These are phyloP conservation scores for Fusarium longipes DNA, from an alignment of 2,329 filamentous ascomycete species.

Conservation along the genomic window DNA sequence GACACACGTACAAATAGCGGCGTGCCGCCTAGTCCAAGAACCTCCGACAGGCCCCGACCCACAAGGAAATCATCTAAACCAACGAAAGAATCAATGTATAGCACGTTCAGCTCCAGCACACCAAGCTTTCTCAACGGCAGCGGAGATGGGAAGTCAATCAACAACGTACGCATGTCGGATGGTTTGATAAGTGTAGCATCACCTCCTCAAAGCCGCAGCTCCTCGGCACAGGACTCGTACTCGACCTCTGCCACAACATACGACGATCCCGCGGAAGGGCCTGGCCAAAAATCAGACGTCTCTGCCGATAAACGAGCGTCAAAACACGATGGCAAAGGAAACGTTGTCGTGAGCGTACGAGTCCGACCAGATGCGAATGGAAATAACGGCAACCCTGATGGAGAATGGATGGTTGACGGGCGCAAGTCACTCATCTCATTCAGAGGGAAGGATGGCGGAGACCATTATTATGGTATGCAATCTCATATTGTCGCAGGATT, in stretches of 20 bases:
- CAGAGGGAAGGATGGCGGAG: constrained; percentile 87
- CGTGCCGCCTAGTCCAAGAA: constrained; percentile 71
- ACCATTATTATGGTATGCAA: constrained; percentile 86
- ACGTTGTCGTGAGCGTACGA: constrained; percentile 94
- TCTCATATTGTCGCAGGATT: neutral
- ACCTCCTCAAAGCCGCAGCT: constrained; percentile 88
- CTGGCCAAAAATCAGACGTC: constrained; percentile 49
- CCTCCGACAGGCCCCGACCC: constrained; percentile 60
- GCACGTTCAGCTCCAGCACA: constrained; percentile 62
- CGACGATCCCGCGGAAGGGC: constrained; percentile 77
- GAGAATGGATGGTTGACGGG: constrained; percentile 93
- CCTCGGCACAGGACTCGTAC: constrained; percentile 91
- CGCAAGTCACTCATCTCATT: constrained; percentile 85
- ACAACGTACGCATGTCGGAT: constrained; percentile 75
- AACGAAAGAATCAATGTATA: constrained; percentile 64
- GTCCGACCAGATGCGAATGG: constrained; percentile 83
- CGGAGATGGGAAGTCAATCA: constrained; percentile 79
- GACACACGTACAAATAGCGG: constrained; percentile 65
- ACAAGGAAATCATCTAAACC: constrained; percentile 65
- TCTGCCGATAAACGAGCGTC: constrained; percentile 61
- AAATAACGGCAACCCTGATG: constrained; percentile 72
- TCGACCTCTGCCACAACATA: constrained; percentile 90
- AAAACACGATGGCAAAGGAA: constrained; percentile 83
- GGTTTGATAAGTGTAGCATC: constrained; percentile 82
- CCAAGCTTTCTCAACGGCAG: constrained; percentile 84